phyloP scores from a whole-genome alignment of 805 yeast species.

The Hanseniaspora occidentalis region DNA sequence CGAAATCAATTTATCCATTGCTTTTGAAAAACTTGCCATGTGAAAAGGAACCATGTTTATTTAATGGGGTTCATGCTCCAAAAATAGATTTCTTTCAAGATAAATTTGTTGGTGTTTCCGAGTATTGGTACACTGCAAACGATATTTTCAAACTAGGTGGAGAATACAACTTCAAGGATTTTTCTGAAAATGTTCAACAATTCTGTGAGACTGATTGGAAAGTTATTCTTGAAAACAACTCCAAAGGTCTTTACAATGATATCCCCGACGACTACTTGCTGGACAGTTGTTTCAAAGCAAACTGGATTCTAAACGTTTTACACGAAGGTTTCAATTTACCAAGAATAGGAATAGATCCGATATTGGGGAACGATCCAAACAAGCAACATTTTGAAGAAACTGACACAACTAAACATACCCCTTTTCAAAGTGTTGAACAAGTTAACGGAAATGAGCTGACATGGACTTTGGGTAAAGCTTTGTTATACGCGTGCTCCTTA shows the following conservation, averaged over 20 bases:
- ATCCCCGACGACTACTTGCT: constrained; percentile 44
- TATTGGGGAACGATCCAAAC: constrained; percentile 18
- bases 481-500: constrained; percentile 70
- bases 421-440: constrained; percentile 72
- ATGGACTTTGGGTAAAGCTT: constrained; percentile 89
- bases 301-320: constrained; percentile 81
- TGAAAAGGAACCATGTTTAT: constrained; percentile 76
- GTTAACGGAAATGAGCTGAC: constrained; percentile 79
- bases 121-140: constrained; percentile 94
- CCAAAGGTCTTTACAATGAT: constrained; percentile 44
- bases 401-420: constrained; percentile 29
- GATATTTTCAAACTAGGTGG: constrained; percentile 87
- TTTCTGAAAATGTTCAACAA: constrained; percentile 49
- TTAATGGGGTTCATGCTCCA: constrained; percentile 94
- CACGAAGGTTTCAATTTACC: constrained; percentile 93
- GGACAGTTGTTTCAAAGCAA: constrained; percentile 86
- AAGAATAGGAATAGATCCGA: constrained; percentile 40
- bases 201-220: constrained; percentile 76
- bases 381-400: background rate
- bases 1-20: constrained; percentile 61
- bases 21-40: constrained; percentile 73
- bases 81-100: constrained; percentile 65
- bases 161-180: constrained; percentile 62
- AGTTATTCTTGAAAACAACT: constrained; percentile 34
- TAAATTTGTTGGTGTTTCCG: constrained; percentile 86